A percentile compares a stretch with the other conserved stretches of the same genome.
Evolutionary conservation across 2,329 filamentous ascomycete species (phyloP).

Genomic region (Fusarium verticillioides): DNA sequence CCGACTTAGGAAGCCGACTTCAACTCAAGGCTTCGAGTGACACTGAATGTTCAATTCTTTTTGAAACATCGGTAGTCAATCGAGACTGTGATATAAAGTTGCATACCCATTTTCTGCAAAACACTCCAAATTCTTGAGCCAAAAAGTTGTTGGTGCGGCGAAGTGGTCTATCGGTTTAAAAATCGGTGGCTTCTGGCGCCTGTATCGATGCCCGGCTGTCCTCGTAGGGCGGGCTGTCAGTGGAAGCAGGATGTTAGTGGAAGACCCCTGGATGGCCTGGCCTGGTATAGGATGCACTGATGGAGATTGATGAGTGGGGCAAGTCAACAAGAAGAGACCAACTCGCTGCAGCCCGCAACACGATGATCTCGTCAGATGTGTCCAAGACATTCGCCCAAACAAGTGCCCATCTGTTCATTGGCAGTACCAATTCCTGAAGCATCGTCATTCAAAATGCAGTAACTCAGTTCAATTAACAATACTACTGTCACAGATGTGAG

Average conservation of each 20-base stretch:
- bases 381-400: background rate
- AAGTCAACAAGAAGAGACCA: rapidly evolving
- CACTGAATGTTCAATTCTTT: rapidly evolving
- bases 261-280: rapidly evolving
- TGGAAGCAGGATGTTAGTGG: background rate
- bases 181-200: rapidly evolving
- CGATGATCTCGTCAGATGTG: rapidly evolving
- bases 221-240: too few species aligned
- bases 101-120: background rate
- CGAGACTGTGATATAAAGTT: background rate
- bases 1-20: rapidly evolving
- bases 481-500: rapidly evolving
- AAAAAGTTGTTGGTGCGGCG: rapidly evolving
- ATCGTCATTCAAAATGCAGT: rapidly evolving
- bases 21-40: background rate
- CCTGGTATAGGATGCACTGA: too few species aligned
- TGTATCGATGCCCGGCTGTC: background rate
- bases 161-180: background rate
- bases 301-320: rapidly evolving
- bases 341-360: rapidly evolving
- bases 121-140: rapidly evolving
- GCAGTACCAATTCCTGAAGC: too few species aligned
- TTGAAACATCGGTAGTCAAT: too few species aligned
- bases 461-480: rapidly evolving
- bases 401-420: rapidly evolving